phyloP scores from a whole-genome alignment of 2,329 filamentous ascomycete species.

The Botrytis galanthina region DNA sequence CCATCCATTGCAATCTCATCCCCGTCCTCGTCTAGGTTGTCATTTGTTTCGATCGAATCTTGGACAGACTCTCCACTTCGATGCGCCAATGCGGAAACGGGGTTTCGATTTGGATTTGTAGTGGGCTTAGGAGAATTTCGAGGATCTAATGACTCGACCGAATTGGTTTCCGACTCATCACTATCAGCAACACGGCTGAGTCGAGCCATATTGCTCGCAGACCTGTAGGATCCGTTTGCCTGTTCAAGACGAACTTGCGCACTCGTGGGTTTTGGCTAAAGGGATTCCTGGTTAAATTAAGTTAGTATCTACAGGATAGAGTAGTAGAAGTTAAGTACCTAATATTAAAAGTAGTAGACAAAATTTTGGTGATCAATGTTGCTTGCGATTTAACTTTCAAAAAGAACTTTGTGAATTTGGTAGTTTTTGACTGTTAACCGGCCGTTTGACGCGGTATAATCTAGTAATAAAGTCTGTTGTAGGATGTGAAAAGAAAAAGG shows the following conservation, averaged over 20 bases:
- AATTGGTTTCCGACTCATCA: constrained; percentile 25
- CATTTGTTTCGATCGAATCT: constrained; percentile 14
- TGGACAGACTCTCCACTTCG: constrained; percentile 28
- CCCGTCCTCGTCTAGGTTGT: neutral
- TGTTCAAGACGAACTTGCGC: neutral
- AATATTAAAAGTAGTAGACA: neutral
- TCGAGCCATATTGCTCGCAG: neutral
- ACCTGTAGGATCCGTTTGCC: neutral
- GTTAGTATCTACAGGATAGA: neutral
- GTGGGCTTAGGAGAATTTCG: constrained; percentile 22
- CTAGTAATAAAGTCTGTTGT: neutral
- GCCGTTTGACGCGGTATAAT: constrained; percentile 2
- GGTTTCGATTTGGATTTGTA: constrained; percentile 22
- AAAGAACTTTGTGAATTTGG: neutral
- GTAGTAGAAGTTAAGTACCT: neutral
- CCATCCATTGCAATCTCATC: neutral
- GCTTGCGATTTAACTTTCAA: neutral
- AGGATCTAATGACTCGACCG: neutral
- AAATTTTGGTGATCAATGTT: neutral
- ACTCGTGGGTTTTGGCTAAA: neutral
- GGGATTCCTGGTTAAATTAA: neutral
- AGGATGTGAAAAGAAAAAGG: neutral
- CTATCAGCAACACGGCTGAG: constrained; percentile 23
- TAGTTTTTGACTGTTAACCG: neutral
- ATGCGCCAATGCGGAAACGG: constrained; percentile 31